phyloP scores from a whole-genome alignment of 108 stramenopile genomes.

The Asterionellopsis glacialis region DNA sequence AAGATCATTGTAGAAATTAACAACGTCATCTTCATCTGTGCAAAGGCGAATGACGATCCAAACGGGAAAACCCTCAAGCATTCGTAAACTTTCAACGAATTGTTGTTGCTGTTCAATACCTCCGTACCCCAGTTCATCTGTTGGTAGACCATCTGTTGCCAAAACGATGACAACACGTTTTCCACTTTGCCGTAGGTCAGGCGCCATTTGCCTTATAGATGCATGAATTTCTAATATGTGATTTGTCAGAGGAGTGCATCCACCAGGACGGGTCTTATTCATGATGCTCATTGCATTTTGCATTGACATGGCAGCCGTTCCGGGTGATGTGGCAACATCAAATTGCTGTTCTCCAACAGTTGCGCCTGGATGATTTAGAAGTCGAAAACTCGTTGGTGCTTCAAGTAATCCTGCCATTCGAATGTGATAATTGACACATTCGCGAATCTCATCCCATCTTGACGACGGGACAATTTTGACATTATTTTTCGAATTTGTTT shows the following conservation, averaged over 20 bases:
- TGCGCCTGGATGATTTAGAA: constrained; percentile 53
- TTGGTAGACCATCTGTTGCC: constrained; percentile 84
- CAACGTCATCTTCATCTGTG: constrained; percentile 78
- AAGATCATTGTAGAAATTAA: constrained; percentile 77
- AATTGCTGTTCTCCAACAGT: constrained; percentile 47
- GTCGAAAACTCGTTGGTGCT: constrained; percentile 59
- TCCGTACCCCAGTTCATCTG: constrained; percentile 46
- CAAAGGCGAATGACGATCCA: constrained; percentile 86
- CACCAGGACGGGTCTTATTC: constrained; percentile 45
- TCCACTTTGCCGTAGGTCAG: constrained; percentile 42
- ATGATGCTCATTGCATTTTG: constrained; percentile 40
- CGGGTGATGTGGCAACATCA: constrained; percentile 15
- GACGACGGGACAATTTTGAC: constrained; percentile 43
- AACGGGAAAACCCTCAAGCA: constrained; percentile 69
- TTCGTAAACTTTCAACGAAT: constrained; percentile 50
- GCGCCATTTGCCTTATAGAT: constrained; percentile 44
- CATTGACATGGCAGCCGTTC: background rate
- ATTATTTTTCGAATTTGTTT: constrained; percentile 23
- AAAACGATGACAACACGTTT: constrained; percentile 71
- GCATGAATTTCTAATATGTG: constrained; percentile 66
- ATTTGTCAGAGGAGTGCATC: constrained; percentile 69
- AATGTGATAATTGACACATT: constrained; percentile 50
- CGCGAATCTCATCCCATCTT: constrained; percentile 64
- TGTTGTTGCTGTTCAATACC: constrained; percentile 13
- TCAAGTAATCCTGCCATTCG: constrained; percentile 38